Percentiles rank a stretch among this genome's conserved stretches.
Evolutionary conservation across 768 basidiomycete species (phyloP).

Genomic region (Rhizopogon roseolus): DNA sequence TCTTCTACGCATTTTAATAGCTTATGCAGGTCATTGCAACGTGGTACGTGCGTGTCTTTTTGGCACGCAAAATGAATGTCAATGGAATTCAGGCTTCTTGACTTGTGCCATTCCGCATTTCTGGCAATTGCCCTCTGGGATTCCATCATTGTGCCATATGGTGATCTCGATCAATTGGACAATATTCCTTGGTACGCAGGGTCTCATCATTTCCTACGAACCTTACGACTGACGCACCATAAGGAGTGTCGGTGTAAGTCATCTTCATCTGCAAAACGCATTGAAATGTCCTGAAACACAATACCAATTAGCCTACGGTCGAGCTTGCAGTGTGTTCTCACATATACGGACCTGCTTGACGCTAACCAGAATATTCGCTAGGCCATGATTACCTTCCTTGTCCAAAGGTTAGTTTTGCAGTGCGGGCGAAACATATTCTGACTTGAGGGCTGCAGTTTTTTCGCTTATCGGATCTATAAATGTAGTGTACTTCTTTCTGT

Average conservation of each 20-base stretch:
- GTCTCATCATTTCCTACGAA: neutral
- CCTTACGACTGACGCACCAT: neutral
- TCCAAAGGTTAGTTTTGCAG: slow-evolving; percentile 12
- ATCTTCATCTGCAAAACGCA: neutral
- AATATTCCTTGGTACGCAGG: slow-evolving; percentile 16
- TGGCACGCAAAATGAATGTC: neutral
- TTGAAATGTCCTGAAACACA: neutral
- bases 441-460: slow-evolving; percentile 10
- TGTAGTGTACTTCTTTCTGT: slow-evolving; percentile 1
- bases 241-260: slow-evolving; percentile 22
- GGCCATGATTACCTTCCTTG: slow-evolving; percentile 20
- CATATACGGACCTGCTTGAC: neutral
- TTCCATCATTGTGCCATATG: slow-evolving; percentile 13
- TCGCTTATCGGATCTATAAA: slow-evolving; percentile 20
- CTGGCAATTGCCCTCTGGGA: slow-evolving; percentile 18
- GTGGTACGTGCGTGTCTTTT: slow-evolving; percentile 9
- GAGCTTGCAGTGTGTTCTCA: slow-evolving; percentile 13
- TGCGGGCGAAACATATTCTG: neutral
- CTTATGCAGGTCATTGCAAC: slow-evolving; percentile 11
- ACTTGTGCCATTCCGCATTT: slow-evolving; percentile 18
- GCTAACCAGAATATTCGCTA: slow-evolving; percentile 11
- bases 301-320: slow-evolving; percentile 9
- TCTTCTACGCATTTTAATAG: neutral
- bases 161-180: slow-evolving; percentile 5
- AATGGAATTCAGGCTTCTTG: slow-evolving; percentile 12